phyloP scores from a whole-genome alignment of 164 flowering plant species.

The Vitis amurensis region DNA sequence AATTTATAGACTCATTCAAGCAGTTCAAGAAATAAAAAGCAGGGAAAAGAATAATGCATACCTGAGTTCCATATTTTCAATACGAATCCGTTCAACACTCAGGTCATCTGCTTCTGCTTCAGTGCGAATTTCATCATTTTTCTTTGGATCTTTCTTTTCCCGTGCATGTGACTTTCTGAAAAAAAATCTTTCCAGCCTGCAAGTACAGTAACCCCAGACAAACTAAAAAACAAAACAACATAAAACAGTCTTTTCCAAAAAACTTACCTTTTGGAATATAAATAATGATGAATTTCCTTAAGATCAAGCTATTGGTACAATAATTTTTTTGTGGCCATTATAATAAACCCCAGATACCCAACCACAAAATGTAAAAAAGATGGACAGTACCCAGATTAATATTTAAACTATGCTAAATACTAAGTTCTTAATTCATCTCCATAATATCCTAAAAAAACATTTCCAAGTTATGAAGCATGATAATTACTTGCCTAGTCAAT shows the following conservation, averaged over 20 bases:
- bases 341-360: too few species aligned
- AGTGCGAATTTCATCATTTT: constrained; percentile 55
- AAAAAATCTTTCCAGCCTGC: constrained; percentile 54
- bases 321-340: too few species aligned
- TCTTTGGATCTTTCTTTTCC: constrained; percentile 52
- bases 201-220: constrained; percentile 25
- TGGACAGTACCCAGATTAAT: too few species aligned
- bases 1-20: not conserved
- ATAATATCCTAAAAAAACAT: not conserved
- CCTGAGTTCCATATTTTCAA: constrained; percentile 89
- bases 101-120: constrained; percentile 51
- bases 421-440: too few species aligned
- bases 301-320: too few species aligned
- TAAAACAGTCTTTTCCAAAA: too few species aligned
- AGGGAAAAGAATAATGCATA: constrained; percentile 6
- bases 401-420: too few species aligned
- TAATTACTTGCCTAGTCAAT: constrained; percentile 57
- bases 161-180: constrained; percentile 39
- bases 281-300: too few species aligned
- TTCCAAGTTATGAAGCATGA: not conserved
- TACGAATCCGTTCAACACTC: constrained; percentile 75
- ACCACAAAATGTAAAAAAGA: too few species aligned
- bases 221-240: constrained; percentile 4
- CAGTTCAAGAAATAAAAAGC: too few species aligned
- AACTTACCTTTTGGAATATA: too few species aligned